phyloP scores from a whole-genome alignment of 192 early-diverging fungal genomes.

The Linnemannia schmuckeri region DNA sequence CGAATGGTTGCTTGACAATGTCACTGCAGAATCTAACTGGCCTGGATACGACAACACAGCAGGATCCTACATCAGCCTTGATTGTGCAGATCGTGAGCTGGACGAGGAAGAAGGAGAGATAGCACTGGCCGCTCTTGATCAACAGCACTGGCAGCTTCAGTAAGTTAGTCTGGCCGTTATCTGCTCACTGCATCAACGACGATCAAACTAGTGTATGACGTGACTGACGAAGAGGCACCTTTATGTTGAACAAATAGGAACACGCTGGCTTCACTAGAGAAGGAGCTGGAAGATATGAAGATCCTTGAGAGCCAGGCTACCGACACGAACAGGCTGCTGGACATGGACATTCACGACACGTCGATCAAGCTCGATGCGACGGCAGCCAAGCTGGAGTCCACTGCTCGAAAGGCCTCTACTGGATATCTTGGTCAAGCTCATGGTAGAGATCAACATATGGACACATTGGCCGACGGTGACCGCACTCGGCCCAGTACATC shows the following conservation, averaged over 20 bases:
- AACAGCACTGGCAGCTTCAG: constrained; percentile 41
- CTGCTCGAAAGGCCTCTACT: constrained; percentile 6
- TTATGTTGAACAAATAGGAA: constrained; percentile 3
- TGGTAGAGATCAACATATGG: background rate
- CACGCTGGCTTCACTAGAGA: constrained; percentile 31
- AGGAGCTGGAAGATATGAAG: constrained; percentile 38
- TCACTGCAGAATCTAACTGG: constrained; percentile 45
- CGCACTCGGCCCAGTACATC: background rate
- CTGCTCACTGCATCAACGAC: background rate
- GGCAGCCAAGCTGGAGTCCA: constrained; percentile 20
- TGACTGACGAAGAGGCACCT: background rate
- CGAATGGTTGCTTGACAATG: constrained; percentile 37
- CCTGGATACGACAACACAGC: constrained; percentile 14
- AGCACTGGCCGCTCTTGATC: constrained; percentile 28
- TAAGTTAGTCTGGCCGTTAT: background rate
- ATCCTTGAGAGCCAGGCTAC: constrained; percentile 18
- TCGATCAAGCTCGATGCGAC: constrained; percentile 42
- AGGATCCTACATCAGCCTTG: background rate
- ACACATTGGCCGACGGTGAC: background rate
- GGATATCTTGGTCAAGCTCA: background rate
- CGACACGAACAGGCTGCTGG: constrained; percentile 18
- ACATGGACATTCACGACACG: constrained; percentile 35
- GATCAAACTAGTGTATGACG: too few species aligned
- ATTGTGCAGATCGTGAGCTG: background rate
- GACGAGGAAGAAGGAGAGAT: constrained; percentile 10